Percentiles rank a stretch among this genome's conserved stretches.
phyloP scores from a whole-genome alignment of 192 early-diverging fungal species.

The Gonapodya prolifera region DNA sequence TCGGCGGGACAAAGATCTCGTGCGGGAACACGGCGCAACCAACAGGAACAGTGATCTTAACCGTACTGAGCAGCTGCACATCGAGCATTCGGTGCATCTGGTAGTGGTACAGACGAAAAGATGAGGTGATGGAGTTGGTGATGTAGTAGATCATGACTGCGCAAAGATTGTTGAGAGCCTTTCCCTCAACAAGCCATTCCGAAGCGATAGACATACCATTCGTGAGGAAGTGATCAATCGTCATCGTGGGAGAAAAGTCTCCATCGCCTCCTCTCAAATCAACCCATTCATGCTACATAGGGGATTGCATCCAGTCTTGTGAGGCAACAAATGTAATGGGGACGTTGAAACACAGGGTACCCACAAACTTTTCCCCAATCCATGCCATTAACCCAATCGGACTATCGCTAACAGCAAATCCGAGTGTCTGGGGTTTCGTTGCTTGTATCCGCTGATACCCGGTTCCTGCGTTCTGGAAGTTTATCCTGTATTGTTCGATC shows the following conservation, averaged over 20 bases:
- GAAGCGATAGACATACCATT: constrained; percentile 16
- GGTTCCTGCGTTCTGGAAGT: constrained; percentile 14
- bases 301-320: not conserved
- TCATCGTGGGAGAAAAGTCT: constrained; percentile 13
- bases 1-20: constrained; percentile 34
- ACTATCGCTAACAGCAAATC: constrained; percentile 24
- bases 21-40: constrained; percentile 34
- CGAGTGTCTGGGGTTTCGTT: constrained; percentile 39
- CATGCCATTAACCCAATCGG: constrained; percentile 37
- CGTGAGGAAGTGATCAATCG: constrained; percentile 33
- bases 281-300: constrained; percentile 11
- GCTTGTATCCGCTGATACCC: constrained; percentile 36
- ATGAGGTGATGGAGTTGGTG: constrained; percentile 45
- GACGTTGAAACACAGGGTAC: not conserved
- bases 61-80: not conserved
- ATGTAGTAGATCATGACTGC: constrained; percentile 40
- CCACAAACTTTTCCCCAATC: constrained; percentile 36
- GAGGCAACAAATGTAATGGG: not conserved
- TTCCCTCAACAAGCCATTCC: not conserved
- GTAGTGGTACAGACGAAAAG: constrained; percentile 53
- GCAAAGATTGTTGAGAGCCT: not conserved
- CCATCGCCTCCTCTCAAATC: constrained; percentile 1
- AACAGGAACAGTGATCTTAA: constrained; percentile 12
- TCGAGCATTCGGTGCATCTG: not conserved
- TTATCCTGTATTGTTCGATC: not conserved